These are phyloP conservation scores for Solanum hybrid DNA, from an alignment of 305 asterid genomes.

Conservation along the genomic window DNA sequence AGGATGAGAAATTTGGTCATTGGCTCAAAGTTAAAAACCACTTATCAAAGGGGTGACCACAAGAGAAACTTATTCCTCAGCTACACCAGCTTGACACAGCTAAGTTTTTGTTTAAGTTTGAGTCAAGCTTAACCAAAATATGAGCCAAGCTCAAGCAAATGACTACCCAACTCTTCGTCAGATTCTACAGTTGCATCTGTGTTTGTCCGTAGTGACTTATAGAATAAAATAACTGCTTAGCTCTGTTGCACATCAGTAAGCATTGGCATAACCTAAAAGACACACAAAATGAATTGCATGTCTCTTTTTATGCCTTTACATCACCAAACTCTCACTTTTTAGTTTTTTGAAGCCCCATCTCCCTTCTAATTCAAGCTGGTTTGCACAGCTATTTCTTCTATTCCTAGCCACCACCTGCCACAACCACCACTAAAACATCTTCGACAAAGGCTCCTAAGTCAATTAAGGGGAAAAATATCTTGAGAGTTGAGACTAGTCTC, in stretches of 20 bases:
- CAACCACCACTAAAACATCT: neutral
- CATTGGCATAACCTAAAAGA: neutral
- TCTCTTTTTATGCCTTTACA: neutral
- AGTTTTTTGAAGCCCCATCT: neutral
- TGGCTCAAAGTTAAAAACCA: neutral
- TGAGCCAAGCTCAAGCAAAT: neutral
- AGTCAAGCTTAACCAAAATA: neutral
- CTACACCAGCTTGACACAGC: neutral
- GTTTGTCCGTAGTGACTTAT: neutral
- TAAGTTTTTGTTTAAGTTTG: neutral
- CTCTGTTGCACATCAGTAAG: neutral
- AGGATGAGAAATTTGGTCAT: neutral
- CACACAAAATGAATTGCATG: neutral
- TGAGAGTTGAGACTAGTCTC: neutral
- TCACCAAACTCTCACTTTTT: neutral
- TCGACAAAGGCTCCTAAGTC: neutral
- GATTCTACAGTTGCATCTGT: neutral
- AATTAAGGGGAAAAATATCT: neutral
- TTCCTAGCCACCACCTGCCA: neutral
- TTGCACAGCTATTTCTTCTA: neutral
- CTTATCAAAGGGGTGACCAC: neutral
- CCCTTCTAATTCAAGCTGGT: neutral
- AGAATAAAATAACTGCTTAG: neutral
- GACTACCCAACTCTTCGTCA: neutral
- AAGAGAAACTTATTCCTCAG: neutral